Evolutionary conservation across 441 rosid genomes (phyloP), one percentile per base, ranked within the genome.

Genomic region (Erodium moschatum): DNA sequence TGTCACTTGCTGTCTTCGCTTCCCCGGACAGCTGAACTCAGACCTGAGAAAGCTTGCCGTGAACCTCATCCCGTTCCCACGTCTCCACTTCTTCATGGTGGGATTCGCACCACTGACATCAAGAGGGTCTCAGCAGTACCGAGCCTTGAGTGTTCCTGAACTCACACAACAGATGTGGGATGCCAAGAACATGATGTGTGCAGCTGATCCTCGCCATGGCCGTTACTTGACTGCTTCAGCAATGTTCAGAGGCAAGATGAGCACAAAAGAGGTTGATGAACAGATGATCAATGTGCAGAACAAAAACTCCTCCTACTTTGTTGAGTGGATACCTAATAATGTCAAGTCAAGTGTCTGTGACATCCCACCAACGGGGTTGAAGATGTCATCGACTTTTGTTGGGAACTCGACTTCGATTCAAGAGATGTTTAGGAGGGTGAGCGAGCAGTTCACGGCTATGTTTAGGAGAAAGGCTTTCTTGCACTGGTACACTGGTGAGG

Each of bases 141-240:
- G 95, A 0, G 81, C 89, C 58, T 81, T 89, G 65, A 82, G 88
- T 0, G 94, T 88, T 31, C 94, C 94, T 8, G 91, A 88, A 64
- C 90, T 89, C n/a, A 86, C 91, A 4, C 95, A 89, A 65, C 95
- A 89, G 67, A 88, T 88, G 94, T 88, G 94, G 94, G 94, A 88
- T 65, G 19, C 94, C 4, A 86, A 88, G n/a, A n/a, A n/a, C n/a
- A n/a, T n/a, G n/a, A n/a, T n/a, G n/a, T n/a, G n/a, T n/a, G n/a
- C n/a, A n/a, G n/a, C n/a, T n/a, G n/a, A n/a, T n/a, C n/a, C n/a
- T n/a, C n/a, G n/a, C n/a, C n/a, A n/a, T n/a, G n/a, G n/a, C n/a
- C n/a, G n/a, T n/a, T n/a, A n/a, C n/a, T n/a, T n/a, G n/a, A n/a
- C n/a, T n/a, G n/a, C n/a, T n/a, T n/a, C n/a, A n/a, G n/a, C n/a